Percentiles rank a stretch among this genome's conserved stretches.
These are phyloP conservation scores for Stephanodiscus minutulus DNA, from an alignment of 108 stramenopile species.

Conservation along the genomic window DNA sequence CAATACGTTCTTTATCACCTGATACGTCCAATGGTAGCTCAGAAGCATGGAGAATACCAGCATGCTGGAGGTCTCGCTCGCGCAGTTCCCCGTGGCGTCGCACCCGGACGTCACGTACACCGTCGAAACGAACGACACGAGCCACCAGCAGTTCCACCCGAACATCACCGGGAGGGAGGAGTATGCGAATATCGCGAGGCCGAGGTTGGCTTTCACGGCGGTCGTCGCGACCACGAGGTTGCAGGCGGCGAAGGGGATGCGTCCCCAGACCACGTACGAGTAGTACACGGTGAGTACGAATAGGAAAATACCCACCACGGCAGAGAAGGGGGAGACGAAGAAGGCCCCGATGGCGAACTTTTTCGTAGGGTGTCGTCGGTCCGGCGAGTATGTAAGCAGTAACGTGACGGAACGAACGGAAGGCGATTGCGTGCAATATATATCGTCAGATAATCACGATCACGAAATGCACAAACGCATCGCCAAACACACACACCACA, in stretches of 20 bases:
- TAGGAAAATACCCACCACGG: conserved; percentile 50
- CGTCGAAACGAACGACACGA: conserved; percentile 52
- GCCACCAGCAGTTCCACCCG: conserved; percentile 69
- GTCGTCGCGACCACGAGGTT: conserved; percentile 74
- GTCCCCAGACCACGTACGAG: conserved; percentile 65
- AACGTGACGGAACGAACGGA: not conserved
- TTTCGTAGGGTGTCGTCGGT: no score
- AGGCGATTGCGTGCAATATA: no score
- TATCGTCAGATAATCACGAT: conserved; percentile 15
- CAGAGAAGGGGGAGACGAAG: conserved; percentile 45
- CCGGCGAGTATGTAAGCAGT: conserved; percentile 10
- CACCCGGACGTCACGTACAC: conserved; percentile 53
- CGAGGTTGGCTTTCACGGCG: conserved; percentile 68
- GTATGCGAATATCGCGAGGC: conserved; percentile 66
- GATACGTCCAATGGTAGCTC: conserved; percentile 77
- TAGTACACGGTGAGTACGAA: conserved; percentile 51
- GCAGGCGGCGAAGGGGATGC: conserved; percentile 81
- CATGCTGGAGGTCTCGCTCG: conserved; percentile 33
- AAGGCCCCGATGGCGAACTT: conserved; percentile 43
- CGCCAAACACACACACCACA: no score
- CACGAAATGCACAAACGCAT: no score
- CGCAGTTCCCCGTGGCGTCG: conserved; percentile 56
- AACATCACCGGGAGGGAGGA: conserved; percentile 52
- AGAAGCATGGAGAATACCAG: conserved; percentile 64
- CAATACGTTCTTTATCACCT: conserved; percentile 83